Evolutionary conservation across 345 rosid species (phyloP).

Genomic region (Hibiscus trionum): DNA sequence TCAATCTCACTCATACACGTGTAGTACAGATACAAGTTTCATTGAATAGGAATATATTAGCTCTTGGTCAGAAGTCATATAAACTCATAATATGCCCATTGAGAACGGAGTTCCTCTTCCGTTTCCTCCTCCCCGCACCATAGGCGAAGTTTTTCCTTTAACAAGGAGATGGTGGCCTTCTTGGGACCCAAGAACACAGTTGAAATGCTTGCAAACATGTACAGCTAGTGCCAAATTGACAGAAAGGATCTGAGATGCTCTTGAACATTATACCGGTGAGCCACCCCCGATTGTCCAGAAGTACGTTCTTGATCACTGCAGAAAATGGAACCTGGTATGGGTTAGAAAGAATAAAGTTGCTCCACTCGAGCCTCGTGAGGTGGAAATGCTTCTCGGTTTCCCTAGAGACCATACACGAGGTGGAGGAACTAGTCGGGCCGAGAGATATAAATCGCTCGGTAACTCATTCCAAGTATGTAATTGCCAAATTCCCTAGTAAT

Average conservation of each 20-base stretch:
- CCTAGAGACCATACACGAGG: conserved; percentile 91
- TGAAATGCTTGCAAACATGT: conserved; percentile 76
- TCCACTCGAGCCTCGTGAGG: conserved; percentile 84
- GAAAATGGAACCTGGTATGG: conserved; percentile 95
- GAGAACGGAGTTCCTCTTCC: conserved; percentile 59
- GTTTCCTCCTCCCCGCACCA: conserved; percentile 53
- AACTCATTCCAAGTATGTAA: conserved; percentile 77
- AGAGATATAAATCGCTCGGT: conserved; percentile 77
- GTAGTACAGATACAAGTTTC: too few relatives aligned
- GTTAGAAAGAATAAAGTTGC: conserved; percentile 85
- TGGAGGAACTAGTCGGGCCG: conserved; percentile 78
- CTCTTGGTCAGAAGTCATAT: too few relatives aligned
- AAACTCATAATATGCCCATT: conserved; percentile 81
- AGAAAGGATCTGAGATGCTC: conserved; percentile 55
- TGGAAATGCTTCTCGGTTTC: conserved; percentile 82
- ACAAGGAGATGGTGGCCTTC: conserved; percentile 84
- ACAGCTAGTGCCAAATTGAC: conserved; percentile 64
- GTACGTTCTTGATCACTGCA: conserved; percentile 56
- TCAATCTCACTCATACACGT: too few relatives aligned
- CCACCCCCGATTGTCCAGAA: conserved; percentile 48
- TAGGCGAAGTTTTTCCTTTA: conserved; percentile 67
- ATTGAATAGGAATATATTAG: too few relatives aligned
- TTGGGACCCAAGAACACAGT: conserved; percentile 72
- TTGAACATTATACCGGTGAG: conserved; percentile 43
- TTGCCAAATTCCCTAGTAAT: not conserved